phyloP scores from a whole-genome alignment of 1,284 basidiomycete genomes.

The Ceratobasidium sp. region DNA sequence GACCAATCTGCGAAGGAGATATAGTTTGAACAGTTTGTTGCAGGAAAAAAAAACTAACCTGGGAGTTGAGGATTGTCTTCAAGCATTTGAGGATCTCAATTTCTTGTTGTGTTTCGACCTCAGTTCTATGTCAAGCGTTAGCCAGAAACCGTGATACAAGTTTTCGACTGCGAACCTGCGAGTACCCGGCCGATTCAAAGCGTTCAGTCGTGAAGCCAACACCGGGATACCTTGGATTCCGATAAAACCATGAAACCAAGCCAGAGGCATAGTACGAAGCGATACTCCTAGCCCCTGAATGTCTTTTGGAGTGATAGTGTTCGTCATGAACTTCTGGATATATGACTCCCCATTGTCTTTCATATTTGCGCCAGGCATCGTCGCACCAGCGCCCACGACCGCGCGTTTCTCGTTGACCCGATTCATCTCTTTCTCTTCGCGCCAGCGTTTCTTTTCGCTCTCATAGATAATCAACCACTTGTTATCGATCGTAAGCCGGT shows the following conservation, averaged over 20 bases:
- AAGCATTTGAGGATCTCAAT: slow-evolving; percentile 93
- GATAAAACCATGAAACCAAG: slow-evolving; percentile 87
- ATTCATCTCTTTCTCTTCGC: slow-evolving; percentile 72
- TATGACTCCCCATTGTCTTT: slow-evolving; percentile 86
- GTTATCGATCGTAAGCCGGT: slow-evolving; percentile 77
- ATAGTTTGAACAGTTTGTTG: slow-evolving; percentile 41
- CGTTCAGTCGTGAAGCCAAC: slow-evolving; percentile 82
- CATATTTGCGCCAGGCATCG: slow-evolving; percentile 61
- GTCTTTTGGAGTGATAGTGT: slow-evolving; percentile 85
- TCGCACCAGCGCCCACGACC: slow-evolving; percentile 65
- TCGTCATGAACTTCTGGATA: slow-evolving; percentile 89
- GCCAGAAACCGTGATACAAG: neutral
- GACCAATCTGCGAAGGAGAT: slow-evolving; percentile 68
- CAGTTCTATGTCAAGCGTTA: slow-evolving; percentile 59
- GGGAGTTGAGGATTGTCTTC: slow-evolving; percentile 84
- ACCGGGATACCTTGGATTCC: slow-evolving; percentile 86
- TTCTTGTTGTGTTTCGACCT: slow-evolving; percentile 80
- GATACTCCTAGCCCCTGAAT: slow-evolving; percentile 84
- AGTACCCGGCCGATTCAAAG: slow-evolving; percentile 76
- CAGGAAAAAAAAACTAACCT: slow-evolving; percentile 62
- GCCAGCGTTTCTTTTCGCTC: slow-evolving; percentile 85
- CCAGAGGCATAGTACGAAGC: slow-evolving; percentile 83
- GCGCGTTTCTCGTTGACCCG: slow-evolving; percentile 71
- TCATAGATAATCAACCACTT: slow-evolving; percentile 95
- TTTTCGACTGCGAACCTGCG: slow-evolving; percentile 64